Evolutionary conservation across 2,329 filamentous ascomycete species (phyloP), one percentile per base, ranked within the genome.

Genomic region (Neopestalotiopsis clavispora): DNA sequence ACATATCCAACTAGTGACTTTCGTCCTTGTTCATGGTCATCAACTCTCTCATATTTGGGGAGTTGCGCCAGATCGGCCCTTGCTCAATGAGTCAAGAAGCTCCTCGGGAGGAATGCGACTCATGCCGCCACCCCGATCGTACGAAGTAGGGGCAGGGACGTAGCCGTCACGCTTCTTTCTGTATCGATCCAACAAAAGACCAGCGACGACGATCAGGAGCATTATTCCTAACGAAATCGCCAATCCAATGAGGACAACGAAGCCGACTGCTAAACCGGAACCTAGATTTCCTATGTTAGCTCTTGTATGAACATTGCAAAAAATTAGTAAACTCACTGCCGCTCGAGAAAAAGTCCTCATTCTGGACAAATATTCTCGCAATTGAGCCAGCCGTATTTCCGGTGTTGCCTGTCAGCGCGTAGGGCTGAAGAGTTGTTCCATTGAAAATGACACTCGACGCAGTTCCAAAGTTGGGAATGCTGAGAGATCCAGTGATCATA

Each of bases 381-480:
- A 99, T 88, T 74, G 90, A 95, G 63, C 95, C 94, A 12, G 89
- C 84, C 13, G 85, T 84, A 69, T 90, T 90, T 75, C 90, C 86
- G 13, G 86, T 81, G 69, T 86, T 91, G 60, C 89, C 92, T 1
- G 95, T 93, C 57, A 99, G 87, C 56, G 94, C 87, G 78, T 95
- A 97, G 0, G 96, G 95, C 65, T 85, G 85, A 77, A 95, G 90
- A 2, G 84, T 83, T 12, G 90, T 94, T 74, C 96, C 96, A 76
- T 98, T 94, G 83, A 93, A 99, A 34, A 98, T 84, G 7, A 91
- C 95, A 9, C 94, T 94, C 14, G 95, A 97, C 5, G 92, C 94
- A 68, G 90, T 91, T 69, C 95, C 95, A 77, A 94, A 94, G 63
- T 84, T 83, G 0, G 92, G 89, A 20, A 98, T 85, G 72, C 90